Evolutionary conservation across 176 grass and related monocot species (phyloP), one percentile per base, ranked within the genome.

Genomic region (Coix lacrymajobi): DNA sequence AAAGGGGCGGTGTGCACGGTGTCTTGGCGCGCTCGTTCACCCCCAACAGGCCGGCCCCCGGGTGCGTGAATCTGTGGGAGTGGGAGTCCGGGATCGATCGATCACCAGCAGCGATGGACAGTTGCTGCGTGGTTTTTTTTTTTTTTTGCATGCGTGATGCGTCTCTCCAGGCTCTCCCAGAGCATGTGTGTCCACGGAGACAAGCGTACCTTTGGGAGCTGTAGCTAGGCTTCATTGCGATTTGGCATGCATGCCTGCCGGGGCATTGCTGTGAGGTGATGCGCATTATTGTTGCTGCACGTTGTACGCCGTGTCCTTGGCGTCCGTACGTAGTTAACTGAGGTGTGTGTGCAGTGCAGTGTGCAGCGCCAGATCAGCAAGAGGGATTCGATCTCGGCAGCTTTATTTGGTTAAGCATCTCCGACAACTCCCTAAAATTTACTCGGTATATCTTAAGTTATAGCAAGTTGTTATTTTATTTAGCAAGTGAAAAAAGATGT

Each of bases 281-380:
- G 60, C 60, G 26, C 25, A 78, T 75, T 71, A 51, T 81, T 62
- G 38, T 81, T 83, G 63, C 20, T 75, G 85, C 90, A 88, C 80
- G 82, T 88, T 86, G 64, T 11, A 12, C 22, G n/a, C 48, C 77
- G 72, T 83, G 72, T 83, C 57, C 74, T 84, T 82, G 61, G 57
- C 34, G 22, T 34, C 51, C 8, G 22, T 57, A 63, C 19, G 14
- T 68, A 29, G 69, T 48, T 44, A 60, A 11, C 49, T 83, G 38
- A 34, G n/a, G n/a, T n/a, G n/a, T n/a, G n/a, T n/a, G n/a, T n/a
- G n/a, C n/a, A n/a, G n/a, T n/a, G n/a, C n/a, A n/a, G n/a, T n/a
- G n/a, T n/a, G n/a, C n/a, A n/a, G n/a, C n/a, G n/a, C n/a, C n/a
- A 52, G 39, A 69, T 85, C 30, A 14, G 44, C 2, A 1, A 58